Percentiles rank a stretch among this genome's conserved stretches.
These are phyloP conservation scores for Xanthoconium purpureum DNA, from an alignment of 768 basidiomycete genomes.

Conservation along the genomic window DNA sequence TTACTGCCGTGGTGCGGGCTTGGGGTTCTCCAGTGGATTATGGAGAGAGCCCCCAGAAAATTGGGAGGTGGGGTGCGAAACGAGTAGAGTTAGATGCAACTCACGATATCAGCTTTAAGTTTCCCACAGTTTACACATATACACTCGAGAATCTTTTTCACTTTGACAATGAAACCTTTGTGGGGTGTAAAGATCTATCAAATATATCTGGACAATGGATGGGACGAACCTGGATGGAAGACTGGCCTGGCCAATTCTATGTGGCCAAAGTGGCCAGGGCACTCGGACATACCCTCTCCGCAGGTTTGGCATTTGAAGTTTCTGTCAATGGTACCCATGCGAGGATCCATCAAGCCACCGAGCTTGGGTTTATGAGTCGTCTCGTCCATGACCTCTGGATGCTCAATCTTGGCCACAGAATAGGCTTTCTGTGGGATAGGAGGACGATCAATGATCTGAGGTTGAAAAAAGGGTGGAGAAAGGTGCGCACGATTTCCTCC, in stretches of 20 bases:
- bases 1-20: constrained; percentile 79
- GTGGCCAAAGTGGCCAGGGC: constrained; percentile 98
- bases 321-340: constrained; percentile 96
- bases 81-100: constrained; percentile 82
- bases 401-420: constrained; percentile 97
- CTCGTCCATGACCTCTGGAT: constrained; percentile 99
- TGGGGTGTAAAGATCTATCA: not conserved
- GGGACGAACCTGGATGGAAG: constrained; percentile 83
- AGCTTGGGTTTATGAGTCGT: constrained; percentile 83
- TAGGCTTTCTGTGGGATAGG: constrained; percentile 80
- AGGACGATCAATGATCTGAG: constrained; percentile 11
- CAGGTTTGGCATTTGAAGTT: constrained; percentile 99
- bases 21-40: constrained; percentile 86
- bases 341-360: constrained; percentile 95
- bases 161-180: constrained; percentile 93
- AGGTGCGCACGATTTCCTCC: constrained; percentile 81
- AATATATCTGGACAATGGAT: not conserved
- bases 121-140: constrained; percentile 99
- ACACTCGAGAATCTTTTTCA: constrained; percentile 99
- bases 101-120: constrained; percentile 95
- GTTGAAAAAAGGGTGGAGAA: not conserved
- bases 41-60: constrained; percentile 99
- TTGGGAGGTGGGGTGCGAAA: constrained; percentile 91
- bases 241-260: constrained; percentile 97
- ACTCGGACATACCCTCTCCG: constrained; percentile 99